Evolutionary conservation across 2,329 filamentous ascomycete species (phyloP).

Genomic region (Fusarium subglutinans): DNA sequence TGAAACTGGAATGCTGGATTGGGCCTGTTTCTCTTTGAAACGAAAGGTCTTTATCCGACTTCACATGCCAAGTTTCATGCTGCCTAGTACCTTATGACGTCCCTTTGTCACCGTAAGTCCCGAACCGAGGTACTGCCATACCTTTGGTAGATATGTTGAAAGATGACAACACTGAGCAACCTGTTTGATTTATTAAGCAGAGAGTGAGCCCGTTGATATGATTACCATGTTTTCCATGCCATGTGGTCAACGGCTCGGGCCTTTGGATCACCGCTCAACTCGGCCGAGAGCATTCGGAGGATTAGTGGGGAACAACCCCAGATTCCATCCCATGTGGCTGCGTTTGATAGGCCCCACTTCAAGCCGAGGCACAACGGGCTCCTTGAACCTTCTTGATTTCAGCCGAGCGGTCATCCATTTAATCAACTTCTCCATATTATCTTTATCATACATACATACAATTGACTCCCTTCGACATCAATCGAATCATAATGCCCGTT

Average conservation of each 20-base stretch:
- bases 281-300: conserved; percentile 29
- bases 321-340: conserved; percentile 16
- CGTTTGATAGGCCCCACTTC: conserved; percentile 7
- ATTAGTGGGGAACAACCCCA: conserved; percentile 20
- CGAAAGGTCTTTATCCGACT: background rate
- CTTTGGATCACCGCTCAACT: conserved; percentile 15
- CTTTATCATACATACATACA: background rate
- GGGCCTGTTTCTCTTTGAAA: background rate
- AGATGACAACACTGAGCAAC: background rate
- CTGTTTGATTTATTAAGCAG: background rate
- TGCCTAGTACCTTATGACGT: background rate
- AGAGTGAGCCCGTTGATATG: background rate
- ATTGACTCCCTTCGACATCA: background rate
- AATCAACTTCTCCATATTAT: background rate
- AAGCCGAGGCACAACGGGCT: conserved; percentile 31
- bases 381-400: background rate
- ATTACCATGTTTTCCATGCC: background rate
- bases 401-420: background rate
- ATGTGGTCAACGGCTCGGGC: conserved; percentile 9
- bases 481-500: conserved; percentile 66
- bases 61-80: background rate
- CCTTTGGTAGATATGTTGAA: background rate
- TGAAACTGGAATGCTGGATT: background rate
- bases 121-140: background rate
- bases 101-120: background rate